A percentile compares a stretch with the other conserved stretches of the same genome.
phyloP scores from a whole-genome alignment of 495 filamentous ascomycete genomes.

The Staphylotrichum longicolle region DNA sequence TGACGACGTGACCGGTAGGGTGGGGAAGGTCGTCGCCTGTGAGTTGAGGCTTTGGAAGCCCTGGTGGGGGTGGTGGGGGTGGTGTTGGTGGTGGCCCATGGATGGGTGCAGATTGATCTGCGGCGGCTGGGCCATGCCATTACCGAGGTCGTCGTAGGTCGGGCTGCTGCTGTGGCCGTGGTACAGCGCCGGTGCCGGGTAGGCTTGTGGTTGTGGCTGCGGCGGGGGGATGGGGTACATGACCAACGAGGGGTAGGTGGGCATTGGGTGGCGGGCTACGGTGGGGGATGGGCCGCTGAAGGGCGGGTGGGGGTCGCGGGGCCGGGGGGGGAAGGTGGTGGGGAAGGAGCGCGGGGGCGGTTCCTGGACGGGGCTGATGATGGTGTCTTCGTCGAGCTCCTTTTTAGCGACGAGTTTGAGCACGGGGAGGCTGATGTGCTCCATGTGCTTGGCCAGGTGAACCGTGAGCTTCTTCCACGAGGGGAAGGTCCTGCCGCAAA shows the following conservation, averaged over 20 bases:
- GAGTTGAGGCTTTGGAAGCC: slow-evolving; percentile 15
- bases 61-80: slow-evolving; percentile 12
- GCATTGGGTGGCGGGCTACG: too few species aligned
- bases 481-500: slow-evolving; percentile 78
- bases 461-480: slow-evolving; percentile 94
- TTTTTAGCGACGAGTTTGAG: slow-evolving; percentile 65
- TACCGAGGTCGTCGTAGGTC: slow-evolving; percentile 19
- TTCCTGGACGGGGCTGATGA: slow-evolving; percentile 63
- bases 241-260: not conserved
- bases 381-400: slow-evolving; percentile 57
- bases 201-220: not conserved
- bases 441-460: slow-evolving; percentile 96
- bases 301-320: slow-evolving; percentile 35
- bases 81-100: slow-evolving; percentile 14
- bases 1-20: slow-evolving; percentile 24
- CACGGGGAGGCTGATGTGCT: slow-evolving; percentile 84
- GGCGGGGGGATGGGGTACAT: slow-evolving; percentile 16
- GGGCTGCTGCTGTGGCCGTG: not conserved
- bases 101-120: slow-evolving; percentile 20
- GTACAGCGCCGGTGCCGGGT: slow-evolving; percentile 2
- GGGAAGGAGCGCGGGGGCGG: slow-evolving; percentile 44
- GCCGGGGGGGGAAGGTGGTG: slow-evolving; percentile 34
- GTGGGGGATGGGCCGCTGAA: slow-evolving; percentile 8
- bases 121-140: slow-evolving; percentile 16
- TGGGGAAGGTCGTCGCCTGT: slow-evolving; percentile 17